These are phyloP conservation scores for Phragmites australis DNA, from an alignment of 176 grass and related monocot species.

Conservation along the genomic window DNA sequence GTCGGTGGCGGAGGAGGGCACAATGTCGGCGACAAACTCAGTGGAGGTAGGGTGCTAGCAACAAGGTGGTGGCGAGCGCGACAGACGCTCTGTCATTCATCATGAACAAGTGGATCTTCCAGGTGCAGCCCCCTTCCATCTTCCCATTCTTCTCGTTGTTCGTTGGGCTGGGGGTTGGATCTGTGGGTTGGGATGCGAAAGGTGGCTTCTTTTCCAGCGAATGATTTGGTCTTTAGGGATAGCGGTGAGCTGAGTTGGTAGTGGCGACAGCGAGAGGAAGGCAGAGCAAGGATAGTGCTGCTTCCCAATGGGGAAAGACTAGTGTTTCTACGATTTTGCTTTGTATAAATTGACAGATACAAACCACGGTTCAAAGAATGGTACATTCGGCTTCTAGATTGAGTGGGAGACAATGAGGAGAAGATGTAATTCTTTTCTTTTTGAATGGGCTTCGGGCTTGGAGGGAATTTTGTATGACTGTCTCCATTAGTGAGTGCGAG, in stretches of 20 bases:
- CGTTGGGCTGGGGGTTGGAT: constrained; percentile 11
- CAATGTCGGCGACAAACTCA: too few relatives aligned
- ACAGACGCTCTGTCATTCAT: too few relatives aligned
- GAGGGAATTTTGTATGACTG: too few relatives aligned
- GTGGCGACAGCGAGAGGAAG: background rate
- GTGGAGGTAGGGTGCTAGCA: too few relatives aligned
- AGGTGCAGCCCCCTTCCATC: constrained; percentile 48
- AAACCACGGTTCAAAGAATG: too few relatives aligned
- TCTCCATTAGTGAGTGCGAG: too few relatives aligned
- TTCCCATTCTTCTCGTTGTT: background rate
- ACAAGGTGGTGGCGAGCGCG: too few relatives aligned
- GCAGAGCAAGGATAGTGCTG: background rate
- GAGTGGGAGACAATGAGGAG: background rate
- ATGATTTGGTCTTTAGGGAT: too few relatives aligned
- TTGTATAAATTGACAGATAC: too few relatives aligned
- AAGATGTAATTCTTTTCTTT: background rate
- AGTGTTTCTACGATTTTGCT: background rate
- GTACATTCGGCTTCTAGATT: too few relatives aligned
- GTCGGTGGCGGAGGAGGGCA: too few relatives aligned
- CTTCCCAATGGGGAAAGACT: background rate
- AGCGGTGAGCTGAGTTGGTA: background rate
- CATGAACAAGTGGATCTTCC: constrained; percentile 98
- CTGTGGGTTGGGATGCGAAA: constrained; percentile 3
- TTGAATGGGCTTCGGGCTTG: background rate
- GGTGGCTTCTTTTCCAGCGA: background rate